Conservation (phyloP, 768 basidiomycete genomes). For the Suillus paluster region DNA sequence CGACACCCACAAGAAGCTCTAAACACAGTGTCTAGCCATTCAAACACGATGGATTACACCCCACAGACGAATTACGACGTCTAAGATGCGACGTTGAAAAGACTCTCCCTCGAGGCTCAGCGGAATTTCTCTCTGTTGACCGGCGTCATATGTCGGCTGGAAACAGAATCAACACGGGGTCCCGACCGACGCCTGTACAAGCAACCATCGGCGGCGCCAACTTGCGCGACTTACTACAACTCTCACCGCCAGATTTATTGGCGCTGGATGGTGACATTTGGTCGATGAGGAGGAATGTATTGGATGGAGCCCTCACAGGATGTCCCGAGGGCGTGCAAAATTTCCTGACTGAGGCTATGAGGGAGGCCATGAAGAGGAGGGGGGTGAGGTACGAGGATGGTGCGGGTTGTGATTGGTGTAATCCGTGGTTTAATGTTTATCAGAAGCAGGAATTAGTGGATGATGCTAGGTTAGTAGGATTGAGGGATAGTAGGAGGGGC, state of each 20-base stretch:
- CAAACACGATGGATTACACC: neutral
- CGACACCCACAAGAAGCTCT: no score
- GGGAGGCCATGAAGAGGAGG: neutral
- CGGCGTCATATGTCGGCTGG: neutral
- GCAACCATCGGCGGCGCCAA: neutral
- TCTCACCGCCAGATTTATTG: neutral
- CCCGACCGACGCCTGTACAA: neutral
- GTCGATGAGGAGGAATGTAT: neutral
- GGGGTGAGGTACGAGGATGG: neutral
- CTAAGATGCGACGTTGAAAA: neutral
- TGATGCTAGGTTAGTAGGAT: slow-evolving; percentile 1
- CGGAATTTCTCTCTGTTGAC: neutral
- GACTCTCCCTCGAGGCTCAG: slow-evolving; percentile 4
- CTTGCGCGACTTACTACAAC: neutral
- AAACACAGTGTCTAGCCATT: neutral
- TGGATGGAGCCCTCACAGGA: neutral
- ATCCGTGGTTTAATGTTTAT: neutral
- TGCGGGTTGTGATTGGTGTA: neutral
- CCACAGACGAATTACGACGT: neutral
- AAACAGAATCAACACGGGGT: neutral
- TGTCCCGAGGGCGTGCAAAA: neutral
- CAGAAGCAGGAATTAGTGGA: neutral
- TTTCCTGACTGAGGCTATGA: slow-evolving; percentile 1
- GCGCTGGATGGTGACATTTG: neutral
- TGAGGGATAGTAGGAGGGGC: slow-evolving; percentile 1